Percentiles rank a stretch among this genome's conserved stretches.
Conservation (phyloP, 176 grass and related monocot genomes). For the Oryza australiensis region DNA sequence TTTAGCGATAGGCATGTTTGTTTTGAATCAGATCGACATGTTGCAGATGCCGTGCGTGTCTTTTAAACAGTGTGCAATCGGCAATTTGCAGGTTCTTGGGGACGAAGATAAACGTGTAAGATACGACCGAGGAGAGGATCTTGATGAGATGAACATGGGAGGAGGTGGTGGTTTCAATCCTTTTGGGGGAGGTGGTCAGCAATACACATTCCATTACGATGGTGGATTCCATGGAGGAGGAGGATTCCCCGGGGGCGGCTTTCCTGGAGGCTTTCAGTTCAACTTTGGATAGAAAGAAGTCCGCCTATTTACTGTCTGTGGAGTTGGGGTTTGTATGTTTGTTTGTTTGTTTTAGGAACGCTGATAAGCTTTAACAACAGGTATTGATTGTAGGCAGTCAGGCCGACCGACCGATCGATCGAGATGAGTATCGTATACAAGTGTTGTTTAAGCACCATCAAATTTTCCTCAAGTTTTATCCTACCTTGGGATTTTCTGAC, state of each 20-base stretch:
- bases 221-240: constrained; percentile 63
- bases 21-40: neutral
- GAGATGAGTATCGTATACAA: neutral
- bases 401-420: neutral
- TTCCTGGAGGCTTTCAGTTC: constrained; percentile 61
- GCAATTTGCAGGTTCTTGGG: constrained; percentile 67
- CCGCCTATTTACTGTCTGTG: neutral
- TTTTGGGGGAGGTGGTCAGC: constrained; percentile 66
- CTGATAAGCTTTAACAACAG: constrained; percentile 3
- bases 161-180: constrained; percentile 75
- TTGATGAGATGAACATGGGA: constrained; percentile 78
- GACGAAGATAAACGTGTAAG: constrained; percentile 91
- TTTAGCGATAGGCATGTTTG: neutral
- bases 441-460: constrained; percentile 14
- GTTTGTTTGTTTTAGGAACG: constrained; percentile 29
- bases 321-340: neutral
- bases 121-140: constrained; percentile 90
- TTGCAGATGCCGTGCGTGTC: neutral
- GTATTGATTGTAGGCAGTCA: constrained; percentile 18
- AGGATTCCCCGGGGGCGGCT: constrained; percentile 57
- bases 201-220: constrained; percentile 75
- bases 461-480: neutral
- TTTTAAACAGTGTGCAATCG: constrained; percentile 8
- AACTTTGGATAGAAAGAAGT: neutral
- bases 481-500: neutral